phyloP scores from a whole-genome alignment of 108 stramenopile species.

The Cyclostephanos tholiformis region DNA sequence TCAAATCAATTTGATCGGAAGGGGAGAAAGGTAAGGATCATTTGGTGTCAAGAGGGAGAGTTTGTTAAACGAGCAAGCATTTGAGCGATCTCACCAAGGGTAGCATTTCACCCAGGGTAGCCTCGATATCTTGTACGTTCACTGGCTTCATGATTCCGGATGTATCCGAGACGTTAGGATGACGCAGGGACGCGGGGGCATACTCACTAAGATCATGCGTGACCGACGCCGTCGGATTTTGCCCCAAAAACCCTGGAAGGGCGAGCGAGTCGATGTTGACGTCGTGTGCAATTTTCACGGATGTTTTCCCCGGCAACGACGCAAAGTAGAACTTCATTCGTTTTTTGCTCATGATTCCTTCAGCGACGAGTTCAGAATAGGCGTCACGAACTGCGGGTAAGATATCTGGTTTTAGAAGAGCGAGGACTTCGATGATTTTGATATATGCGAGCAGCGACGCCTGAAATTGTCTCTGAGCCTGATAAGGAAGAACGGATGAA shows the following conservation, averaged over 20 bases:
- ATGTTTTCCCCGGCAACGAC: conserved; percentile 76
- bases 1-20: neutral
- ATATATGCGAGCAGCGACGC: conserved; percentile 84
- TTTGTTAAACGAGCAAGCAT: neutral
- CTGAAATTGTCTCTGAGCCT: conserved; percentile 84
- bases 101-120: conserved; percentile 73
- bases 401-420: conserved; percentile 81
- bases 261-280: conserved; percentile 33
- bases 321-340: conserved; percentile 88
- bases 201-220: conserved; percentile 81
- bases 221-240: conserved; percentile 43
- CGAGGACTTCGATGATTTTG: conserved; percentile 82
- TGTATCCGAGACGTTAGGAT: conserved; percentile 38
- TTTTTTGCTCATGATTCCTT: conserved; percentile 89
- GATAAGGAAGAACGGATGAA: neutral
- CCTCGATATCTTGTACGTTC: conserved; percentile 76
- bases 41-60: neutral
- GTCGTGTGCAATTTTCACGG: conserved; percentile 58
- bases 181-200: conserved; percentile 44
- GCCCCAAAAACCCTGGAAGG: conserved; percentile 20
- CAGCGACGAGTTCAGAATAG: conserved; percentile 84
- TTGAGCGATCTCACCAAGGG: conserved; percentile 48
- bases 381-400: conserved; percentile 83
- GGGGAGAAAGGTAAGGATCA: neutral
- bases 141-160: conserved; percentile 61